Conservation (phyloP, 2,329 filamentous ascomycete species). For the Ophiostoma populinum region DNA sequence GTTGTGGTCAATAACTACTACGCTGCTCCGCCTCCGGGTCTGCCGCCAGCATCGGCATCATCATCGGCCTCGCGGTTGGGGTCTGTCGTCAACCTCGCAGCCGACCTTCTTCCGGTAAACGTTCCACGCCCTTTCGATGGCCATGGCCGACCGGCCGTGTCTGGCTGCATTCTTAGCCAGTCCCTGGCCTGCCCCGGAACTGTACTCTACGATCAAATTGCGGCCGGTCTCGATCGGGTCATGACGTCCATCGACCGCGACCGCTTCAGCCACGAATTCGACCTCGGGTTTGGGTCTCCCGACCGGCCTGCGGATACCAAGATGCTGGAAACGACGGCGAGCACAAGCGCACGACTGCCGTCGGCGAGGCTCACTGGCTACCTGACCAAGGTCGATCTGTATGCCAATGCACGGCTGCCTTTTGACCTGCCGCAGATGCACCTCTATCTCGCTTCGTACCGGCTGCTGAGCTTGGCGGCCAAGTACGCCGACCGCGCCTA, state of each 20-base stretch:
- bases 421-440: slow-evolving; percentile 48
- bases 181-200: slow-evolving; percentile 28
- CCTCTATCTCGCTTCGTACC: slow-evolving; percentile 60
- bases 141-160: slow-evolving; percentile 21
- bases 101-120: slow-evolving; percentile 21
- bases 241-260: slow-evolving; percentile 59
- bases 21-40: slow-evolving; percentile 14
- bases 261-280: slow-evolving; percentile 16
- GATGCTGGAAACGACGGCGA: too few relatives aligned
- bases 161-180: slow-evolving; percentile 24
- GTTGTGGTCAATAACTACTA: slow-evolving; percentile 38
- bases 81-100: slow-evolving; percentile 26
- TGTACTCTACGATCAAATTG: slow-evolving; percentile 40
- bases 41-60: background rate
- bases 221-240: slow-evolving; percentile 44
- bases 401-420: slow-evolving; percentile 61
- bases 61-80: too few relatives aligned
- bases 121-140: slow-evolving; percentile 23
- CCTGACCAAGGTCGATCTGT: slow-evolving; percentile 62
- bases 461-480: slow-evolving; percentile 60
- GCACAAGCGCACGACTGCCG: too few relatives aligned
- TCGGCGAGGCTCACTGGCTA: slow-evolving; percentile 33
- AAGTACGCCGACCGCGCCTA: slow-evolving; percentile 65
- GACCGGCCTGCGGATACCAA: too few relatives aligned
- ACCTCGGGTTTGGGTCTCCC: slow-evolving; percentile 17